A percentile compares a stretch with the other conserved stretches of the same genome.
phyloP scores from a whole-genome alignment of 345 rosid genomes.

The Citrus sinensis region DVS_A1.0 CM039161.1:24382001-24382500 shows the following conservation, averaged over 20 bases:
- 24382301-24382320: background rate
- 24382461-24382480: constrained; percentile 98
- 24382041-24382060: constrained; percentile 94
- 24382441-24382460: constrained; percentile 96
- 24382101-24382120: constrained; percentile 89
- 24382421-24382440: constrained; percentile 91
- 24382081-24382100: constrained; percentile 92
- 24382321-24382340: background rate
- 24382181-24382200: background rate
- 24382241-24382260: background rate
- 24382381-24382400: constrained; percentile 98
- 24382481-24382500: constrained; percentile 97
- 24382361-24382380: constrained; percentile 85
- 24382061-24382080: constrained; percentile 94
- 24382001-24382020: constrained; percentile 65
- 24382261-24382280: background rate
- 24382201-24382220: background rate
- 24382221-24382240: background rate
- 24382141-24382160: constrained; percentile 87
- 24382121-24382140: constrained; percentile 98
- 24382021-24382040: constrained; percentile 91
- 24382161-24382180: constrained; percentile 57
- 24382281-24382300: background rate
- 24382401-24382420: constrained; percentile 99
- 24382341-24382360: constrained; percentile 62